phyloP scores from a whole-genome alignment of 108 stramenopile genomes.

The Fragilaria crotonensis region DNA sequence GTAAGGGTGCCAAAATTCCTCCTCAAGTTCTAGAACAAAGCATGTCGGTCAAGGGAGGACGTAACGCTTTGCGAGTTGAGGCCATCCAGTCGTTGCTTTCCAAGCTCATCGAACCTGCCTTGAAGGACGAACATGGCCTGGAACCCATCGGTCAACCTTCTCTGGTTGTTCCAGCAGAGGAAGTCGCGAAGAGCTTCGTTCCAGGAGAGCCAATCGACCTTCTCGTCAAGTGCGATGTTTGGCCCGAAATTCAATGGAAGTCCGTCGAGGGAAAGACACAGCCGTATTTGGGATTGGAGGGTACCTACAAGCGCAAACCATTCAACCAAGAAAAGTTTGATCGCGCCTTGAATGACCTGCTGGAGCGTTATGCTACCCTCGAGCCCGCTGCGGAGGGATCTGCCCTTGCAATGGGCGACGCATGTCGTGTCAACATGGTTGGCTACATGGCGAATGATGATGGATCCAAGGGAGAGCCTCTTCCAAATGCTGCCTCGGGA shows the following conservation, averaged over 20 bases:
- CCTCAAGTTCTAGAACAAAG: conserved; percentile 69
- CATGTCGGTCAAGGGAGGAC: conserved; percentile 60
- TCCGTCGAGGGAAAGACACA: conserved; percentile 42
- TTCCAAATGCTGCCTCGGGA: conserved; percentile 80
- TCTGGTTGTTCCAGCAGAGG: conserved; percentile 44
- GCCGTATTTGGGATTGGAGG: conserved; percentile 72
- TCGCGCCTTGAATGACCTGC: conserved; percentile 69
- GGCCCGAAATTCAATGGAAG: conserved; percentile 82
- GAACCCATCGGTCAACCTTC: conserved; percentile 80
- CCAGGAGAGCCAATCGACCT: conserved; percentile 58
- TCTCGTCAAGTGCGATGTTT: conserved; percentile 74
- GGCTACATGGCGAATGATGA: conserved; percentile 70
- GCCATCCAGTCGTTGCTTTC: conserved; percentile 55
- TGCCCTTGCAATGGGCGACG: conserved; percentile 66
- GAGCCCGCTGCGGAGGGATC: conserved; percentile 43
- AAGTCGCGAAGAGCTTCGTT: conserved; percentile 38
- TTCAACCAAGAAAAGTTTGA: conserved; percentile 74
- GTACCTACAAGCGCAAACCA: conserved; percentile 67
- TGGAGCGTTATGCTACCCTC: conserved; percentile 68
- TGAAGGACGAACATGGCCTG: conserved; percentile 72
- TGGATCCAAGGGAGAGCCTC: conserved; percentile 67
- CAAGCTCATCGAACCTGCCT: conserved; percentile 55
- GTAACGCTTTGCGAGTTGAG: conserved; percentile 49
- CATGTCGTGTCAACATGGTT: conserved; percentile 79
- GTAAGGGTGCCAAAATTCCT: conserved; percentile 82